Evolutionary conservation across 331 rosid species (phyloP).

Genomic region (Cucumis variabilis): DNA sequence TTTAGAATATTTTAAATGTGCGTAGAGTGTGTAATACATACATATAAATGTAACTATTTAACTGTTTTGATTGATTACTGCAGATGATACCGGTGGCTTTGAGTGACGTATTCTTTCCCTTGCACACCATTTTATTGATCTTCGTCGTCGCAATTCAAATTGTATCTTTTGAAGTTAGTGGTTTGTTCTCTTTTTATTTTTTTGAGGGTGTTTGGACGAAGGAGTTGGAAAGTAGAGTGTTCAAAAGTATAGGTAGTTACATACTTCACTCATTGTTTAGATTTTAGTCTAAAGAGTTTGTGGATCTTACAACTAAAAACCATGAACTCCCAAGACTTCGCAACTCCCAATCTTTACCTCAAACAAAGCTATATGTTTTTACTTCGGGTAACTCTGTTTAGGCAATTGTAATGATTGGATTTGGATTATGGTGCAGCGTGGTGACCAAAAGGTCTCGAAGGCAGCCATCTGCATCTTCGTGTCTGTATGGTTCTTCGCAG

Average conservation of each 20-base stretch:
- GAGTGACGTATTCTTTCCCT: constrained; percentile 88
- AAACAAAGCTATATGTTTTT: neutral
- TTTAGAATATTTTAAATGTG: too few relatives aligned
- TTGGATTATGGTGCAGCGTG: constrained; percentile 56
- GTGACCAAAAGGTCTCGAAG: constrained; percentile 70
- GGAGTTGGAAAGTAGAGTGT: too few relatives aligned
- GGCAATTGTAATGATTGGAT: neutral
- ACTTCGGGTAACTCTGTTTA: constrained; percentile 24
- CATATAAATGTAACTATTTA: neutral
- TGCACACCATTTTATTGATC: constrained; percentile 77
- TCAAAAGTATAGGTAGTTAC: too few relatives aligned
- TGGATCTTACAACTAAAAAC: too few relatives aligned
- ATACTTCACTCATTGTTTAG: too few relatives aligned
- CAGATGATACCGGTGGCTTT: constrained; percentile 96
- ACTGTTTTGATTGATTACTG: constrained; percentile 28
- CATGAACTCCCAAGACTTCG: too few relatives aligned
- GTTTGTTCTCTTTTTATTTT: neutral
- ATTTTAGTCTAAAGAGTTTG: too few relatives aligned
- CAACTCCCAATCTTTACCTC: too few relatives aligned
- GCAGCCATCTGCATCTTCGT: constrained; percentile 53
- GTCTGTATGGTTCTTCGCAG: constrained; percentile 68
- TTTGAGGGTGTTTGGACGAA: neutral
- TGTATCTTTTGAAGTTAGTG: constrained; percentile 64
- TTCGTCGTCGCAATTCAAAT: constrained; percentile 66
- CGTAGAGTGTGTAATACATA: too few relatives aligned